Base-by-base conservation (phyloP, 257 asterid species). In the Jacaranda mimosifolia region DNA sequence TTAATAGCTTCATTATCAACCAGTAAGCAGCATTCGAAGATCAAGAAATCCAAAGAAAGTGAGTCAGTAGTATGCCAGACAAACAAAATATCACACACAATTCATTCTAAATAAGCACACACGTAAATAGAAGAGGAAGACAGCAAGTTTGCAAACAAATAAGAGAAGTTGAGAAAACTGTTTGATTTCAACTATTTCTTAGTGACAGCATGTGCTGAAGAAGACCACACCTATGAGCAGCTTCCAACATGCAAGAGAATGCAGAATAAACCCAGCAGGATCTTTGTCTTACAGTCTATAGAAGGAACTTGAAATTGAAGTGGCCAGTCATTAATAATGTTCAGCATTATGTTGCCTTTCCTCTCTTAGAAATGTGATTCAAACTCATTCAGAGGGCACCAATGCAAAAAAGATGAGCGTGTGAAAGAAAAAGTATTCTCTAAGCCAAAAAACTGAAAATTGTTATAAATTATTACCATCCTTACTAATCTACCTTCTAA, bases 191-290 rank as follows among this genome's bases (percentile, higher is more conserved):
- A 49, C 72, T 45, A 21, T 18, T 42, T 58, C 55, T 58, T 32
- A 17, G 55, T 10, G 56, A 72, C 17, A 59, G 58, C 14, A 32
- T 48, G 56, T 18, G 17, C 70, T 58, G 13, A 18, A 57, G 72
- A 48, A 48, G 15, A 67, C 18, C 73, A n/a, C 14, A 13, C 43
- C 32, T 35, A 40, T 7, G 51, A 64, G 38, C n/a, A 9, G 39
- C 72, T 66, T 18, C 4, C 42, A 18, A 19, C 21, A 7, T 57
- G 63, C 36, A 18, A 57, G 77, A 72, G 19, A 46, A 71, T 17
- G 3, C 12, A 71, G 1, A 14, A 57, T 18, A 40, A 42, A 52
- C 53, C 63, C 46, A 42, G 9, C 17, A 55, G 63, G 6, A 18
- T 19, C 5, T n/a, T 55, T 55, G 32, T 6, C 32, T 17, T 17